Evolutionary conservation across 768 basidiomycete genomes (phyloP).

Genomic region (Mycena capillaripes): DNA sequence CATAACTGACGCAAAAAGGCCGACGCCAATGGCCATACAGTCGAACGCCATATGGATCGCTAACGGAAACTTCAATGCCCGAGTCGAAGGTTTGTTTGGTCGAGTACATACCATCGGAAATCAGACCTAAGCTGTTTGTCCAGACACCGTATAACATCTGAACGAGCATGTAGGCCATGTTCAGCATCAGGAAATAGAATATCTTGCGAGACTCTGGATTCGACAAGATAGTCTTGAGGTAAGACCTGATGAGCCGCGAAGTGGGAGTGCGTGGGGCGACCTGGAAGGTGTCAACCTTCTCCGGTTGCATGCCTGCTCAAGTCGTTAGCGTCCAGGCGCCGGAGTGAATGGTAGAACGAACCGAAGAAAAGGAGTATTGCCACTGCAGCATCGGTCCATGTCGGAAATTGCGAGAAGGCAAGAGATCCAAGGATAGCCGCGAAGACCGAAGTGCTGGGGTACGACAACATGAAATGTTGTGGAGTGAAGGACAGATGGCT

Average conservation of each 20-base stretch:
- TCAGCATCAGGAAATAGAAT: slow-evolving; percentile 96
- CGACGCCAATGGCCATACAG: slow-evolving; percentile 96
- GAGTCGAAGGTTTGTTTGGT: neutral
- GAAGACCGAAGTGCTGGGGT: slow-evolving; percentile 62
- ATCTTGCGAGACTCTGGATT: slow-evolving; percentile 96
- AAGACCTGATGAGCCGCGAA: slow-evolving; percentile 70
- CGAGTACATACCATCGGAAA: slow-evolving; percentile 88
- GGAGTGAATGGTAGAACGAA: slow-evolving; percentile 45
- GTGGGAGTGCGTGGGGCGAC: slow-evolving; percentile 64
- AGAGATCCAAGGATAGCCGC: slow-evolving; percentile 70
- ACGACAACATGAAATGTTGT: slow-evolving; percentile 73
- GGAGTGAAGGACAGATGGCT: slow-evolving; percentile 64
- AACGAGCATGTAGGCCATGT: slow-evolving; percentile 95
- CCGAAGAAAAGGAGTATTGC: slow-evolving; percentile 75
- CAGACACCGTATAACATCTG: slow-evolving; percentile 98
- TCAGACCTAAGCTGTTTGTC: slow-evolving; percentile 97
- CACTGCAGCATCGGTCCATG: slow-evolving; percentile 72
- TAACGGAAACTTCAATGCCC: slow-evolving; percentile 45
- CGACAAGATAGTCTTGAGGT: slow-evolving; percentile 91
- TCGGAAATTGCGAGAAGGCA: slow-evolving; percentile 72
- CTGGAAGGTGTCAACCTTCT: slow-evolving; percentile 57
- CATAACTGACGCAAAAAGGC: slow-evolving; percentile 96
- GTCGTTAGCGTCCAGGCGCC: neutral
- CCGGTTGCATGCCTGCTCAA: slow-evolving; percentile 65
- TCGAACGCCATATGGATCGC: slow-evolving; percentile 99